These are phyloP conservation scores for Grosmannia penicillata DNA, from an alignment of 2,329 filamentous ascomycete genomes.

Conservation along the genomic window DNA sequence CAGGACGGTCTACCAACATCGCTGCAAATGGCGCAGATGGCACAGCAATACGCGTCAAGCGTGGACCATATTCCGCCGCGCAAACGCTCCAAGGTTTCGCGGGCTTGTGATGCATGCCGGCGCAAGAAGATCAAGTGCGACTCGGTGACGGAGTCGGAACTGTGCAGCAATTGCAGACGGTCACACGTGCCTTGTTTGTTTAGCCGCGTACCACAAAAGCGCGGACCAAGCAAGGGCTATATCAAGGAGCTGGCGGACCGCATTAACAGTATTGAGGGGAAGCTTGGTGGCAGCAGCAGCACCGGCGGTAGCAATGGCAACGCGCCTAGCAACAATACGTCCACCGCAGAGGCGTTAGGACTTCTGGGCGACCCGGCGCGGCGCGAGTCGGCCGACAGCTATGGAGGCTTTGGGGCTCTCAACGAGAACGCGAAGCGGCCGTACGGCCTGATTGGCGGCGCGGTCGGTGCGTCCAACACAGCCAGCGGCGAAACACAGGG, in stretches of 20 bases:
- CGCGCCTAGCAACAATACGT: not conserved
- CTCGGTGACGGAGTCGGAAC: constrained; percentile 57
- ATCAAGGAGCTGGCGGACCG: constrained; percentile 85
- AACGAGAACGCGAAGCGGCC: constrained; percentile 31
- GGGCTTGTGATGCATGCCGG: constrained; percentile 79
- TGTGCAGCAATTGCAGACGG: constrained; percentile 70
- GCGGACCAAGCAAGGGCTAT: constrained; percentile 78
- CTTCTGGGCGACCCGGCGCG: constrained; percentile 10
- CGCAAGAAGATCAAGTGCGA: constrained; percentile 87
- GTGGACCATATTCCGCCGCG: constrained; percentile 49
- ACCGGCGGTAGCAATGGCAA: not conserved
- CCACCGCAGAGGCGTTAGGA: constrained; percentile 15
- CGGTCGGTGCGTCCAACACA: constrained; percentile 19
- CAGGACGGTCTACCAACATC: constrained; percentile 15
- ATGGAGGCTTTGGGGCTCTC: constrained; percentile 14
- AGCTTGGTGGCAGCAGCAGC: constrained; percentile 35
- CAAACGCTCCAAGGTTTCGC: constrained; percentile 74
- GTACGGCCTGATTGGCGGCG: constrained; percentile 30
- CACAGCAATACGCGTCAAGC: constrained; percentile 24
- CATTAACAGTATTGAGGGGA: constrained; percentile 68
- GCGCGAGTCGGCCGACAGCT: constrained; percentile 32
- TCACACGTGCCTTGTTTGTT: constrained; percentile 69
- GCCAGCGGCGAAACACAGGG: no score
- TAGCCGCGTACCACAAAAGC: constrained; percentile 75
- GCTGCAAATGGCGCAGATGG: constrained; percentile 20